Base-by-base conservation (phyloP, 2,329 filamentous ascomycete genomes). In the Orbilia oligospora region DNA sequence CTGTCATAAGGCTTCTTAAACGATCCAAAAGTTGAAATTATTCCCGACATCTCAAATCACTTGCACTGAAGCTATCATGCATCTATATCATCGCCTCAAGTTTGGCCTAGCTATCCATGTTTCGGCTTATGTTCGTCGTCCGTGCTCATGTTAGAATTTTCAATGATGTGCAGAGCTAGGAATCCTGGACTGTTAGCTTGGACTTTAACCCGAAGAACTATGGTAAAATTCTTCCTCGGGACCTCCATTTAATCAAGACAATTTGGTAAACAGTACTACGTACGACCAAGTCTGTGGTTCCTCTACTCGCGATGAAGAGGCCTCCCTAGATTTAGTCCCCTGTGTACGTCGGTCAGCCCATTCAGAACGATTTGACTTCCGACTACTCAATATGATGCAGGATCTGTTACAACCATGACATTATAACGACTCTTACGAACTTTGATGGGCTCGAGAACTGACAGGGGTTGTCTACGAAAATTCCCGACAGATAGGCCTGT, bases 101-200 rank as follows among this genome's bases (percentile, higher is more conserved):
- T 56, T 33, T 36, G 9, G 51, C 33, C 51, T 56, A 33, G n/a
- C 18, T 55, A 36, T 9, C 30, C 24, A 56, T 56, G 27, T 56
- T 27, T 36, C 51, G 30, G 51, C 12, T 10, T 56, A 56, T 56
- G 36, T 8, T 27, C 51, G 30, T 56, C 27, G 51, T 56, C 51
- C 27, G 51, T 56, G 51, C 51, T 56, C 27, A 36, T 36, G 5
- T 22, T 36, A 10, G 27, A 36, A 33, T 36, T 56, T 5, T 27
- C 51, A 56, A 18, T 33, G 30, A 56, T 36, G 14, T 36, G 27
- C 51, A 56, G 51, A 56, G 51, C 24, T 56, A 36, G 27, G 10
- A 30, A 30, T 36, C 27, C 20, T n/a, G n/a, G n/a, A n/a, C n/a
- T n/a, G n/a, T n/a, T n/a, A n/a, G n/a, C n/a, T n/a, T n/a, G n/a